Base-by-base conservation (phyloP, 2,329 filamentous ascomycete species). In the Trichoderma cornu-damae region DNA sequence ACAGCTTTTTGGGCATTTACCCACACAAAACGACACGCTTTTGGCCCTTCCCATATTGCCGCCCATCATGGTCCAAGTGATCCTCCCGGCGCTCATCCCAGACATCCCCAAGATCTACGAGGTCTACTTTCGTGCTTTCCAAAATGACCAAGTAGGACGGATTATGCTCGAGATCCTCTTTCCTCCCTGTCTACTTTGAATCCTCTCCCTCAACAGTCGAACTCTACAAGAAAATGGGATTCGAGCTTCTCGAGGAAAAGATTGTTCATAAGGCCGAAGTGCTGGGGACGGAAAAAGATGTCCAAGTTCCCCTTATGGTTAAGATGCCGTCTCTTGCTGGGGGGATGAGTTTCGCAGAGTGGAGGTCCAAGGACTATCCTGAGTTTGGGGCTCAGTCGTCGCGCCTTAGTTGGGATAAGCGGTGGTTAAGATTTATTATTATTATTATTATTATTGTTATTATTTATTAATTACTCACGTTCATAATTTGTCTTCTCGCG, bases 161-260 rank as follows among this genome's bases (percentile, higher is more conserved):
- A 59, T 73, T 32, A 74, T 79, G 61, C 68, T 76, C 46, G 67
- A 73, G 18, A 69, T 77, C 14, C 66, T 78, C 12, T 77, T 77
- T 56, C 73, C n/a, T 40, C 2, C 48, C 76, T 3, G 66, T 77
- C 3, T 79, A 79, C 65, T 70, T 79, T 38, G 77, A 80, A 64
- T 74, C 75, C 2, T 77, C 75, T 0, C 72, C 68, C 3, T 68
- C 70, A 4, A 75, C 73, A 0, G 66, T 71, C 35, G 66, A 66
- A 6, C 66, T 80, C 26, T 80, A 80, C 64, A 67, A 72, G 58
- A 78, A 73, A 59, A 69, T 76, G 62, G 77, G 77, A 2, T 80
- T 77, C 61, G 66, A 68, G 49, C 67, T 66, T 51, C 62, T 79
- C 5, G 68, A 70, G 2, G 69, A 74, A 38, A 72, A 67, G 14